Conservation (phyloP, 2,329 filamentous ascomycete species). For the Penicillium janthinellum region DNA sequence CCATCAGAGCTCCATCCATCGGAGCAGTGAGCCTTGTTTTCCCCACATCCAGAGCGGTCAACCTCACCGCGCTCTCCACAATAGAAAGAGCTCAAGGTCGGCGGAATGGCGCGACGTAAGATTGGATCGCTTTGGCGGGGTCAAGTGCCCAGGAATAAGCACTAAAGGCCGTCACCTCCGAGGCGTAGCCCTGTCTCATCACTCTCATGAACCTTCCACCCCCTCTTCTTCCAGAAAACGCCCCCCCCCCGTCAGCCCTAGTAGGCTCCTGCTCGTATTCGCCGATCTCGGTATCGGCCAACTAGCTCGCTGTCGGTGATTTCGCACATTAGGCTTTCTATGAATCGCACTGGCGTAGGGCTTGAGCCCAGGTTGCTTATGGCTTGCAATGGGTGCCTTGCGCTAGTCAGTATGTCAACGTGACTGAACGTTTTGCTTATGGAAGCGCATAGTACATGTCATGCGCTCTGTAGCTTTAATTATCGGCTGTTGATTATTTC, state of each 20-base stretch:
- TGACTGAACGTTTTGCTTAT: not conserved
- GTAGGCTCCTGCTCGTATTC: constrained; percentile 5
- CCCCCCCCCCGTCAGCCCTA: constrained; percentile 16
- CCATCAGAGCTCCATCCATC: not conserved
- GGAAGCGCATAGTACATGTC: not conserved
- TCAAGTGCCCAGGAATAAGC: constrained; percentile 15
- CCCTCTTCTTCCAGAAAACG: constrained; percentile 13
- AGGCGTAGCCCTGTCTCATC: constrained; percentile 5
- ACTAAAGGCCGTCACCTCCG: constrained; percentile 12
- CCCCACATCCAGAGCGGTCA: not conserved
- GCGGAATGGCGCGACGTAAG: not conserved
- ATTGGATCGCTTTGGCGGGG: constrained; percentile 1
- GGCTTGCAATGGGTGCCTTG: not conserved
- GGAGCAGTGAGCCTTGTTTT: not conserved
- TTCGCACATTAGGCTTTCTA: not conserved
- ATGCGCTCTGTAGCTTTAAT: not conserved
- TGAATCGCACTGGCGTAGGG: not conserved
- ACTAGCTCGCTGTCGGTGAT: not conserved
- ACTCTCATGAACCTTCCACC: not conserved
- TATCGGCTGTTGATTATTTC: not conserved
- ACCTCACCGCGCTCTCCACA: not conserved
- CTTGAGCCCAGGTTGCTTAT: not conserved
- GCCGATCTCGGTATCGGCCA: not conserved
- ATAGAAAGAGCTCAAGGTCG: not conserved
- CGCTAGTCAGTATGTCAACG: no score